A percentile compares a stretch with the other conserved stretches of the same genome.
These are phyloP conservation scores for Plectranthus barbatus DNA, from an alignment of 257 asterid species.

Conservation along the genomic window DNA sequence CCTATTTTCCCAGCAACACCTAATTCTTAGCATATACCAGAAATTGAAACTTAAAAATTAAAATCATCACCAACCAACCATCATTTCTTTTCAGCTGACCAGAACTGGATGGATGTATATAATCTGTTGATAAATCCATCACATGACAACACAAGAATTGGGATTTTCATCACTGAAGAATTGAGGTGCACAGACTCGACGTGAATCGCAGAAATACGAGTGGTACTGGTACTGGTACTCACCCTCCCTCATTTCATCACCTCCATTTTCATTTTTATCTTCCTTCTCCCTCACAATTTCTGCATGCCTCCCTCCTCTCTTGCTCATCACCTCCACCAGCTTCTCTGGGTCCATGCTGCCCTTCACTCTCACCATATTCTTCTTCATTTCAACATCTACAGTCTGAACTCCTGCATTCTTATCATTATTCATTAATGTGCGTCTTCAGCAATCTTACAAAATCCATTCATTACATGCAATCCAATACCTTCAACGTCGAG, in stretches of 20 bases:
- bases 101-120: too few relatives aligned
- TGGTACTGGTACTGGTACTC: too few relatives aligned
- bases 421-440: too few relatives aligned
- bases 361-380: conserved; percentile 50
- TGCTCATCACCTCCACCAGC: conserved; percentile 41
- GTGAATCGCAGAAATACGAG: conserved; percentile 1
- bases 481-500: conserved; percentile 60
- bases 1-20: too few relatives aligned
- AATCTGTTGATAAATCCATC: too few relatives aligned
- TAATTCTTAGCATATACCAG: too few relatives aligned
- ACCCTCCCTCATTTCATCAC: too few relatives aligned
- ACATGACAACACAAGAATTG: conserved; percentile 51
- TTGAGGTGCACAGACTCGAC: conserved; percentile 43
- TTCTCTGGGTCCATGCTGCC: conserved; percentile 53
- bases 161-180: conserved; percentile 79
- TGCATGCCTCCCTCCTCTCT: conserved; percentile 42
- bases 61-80: too few relatives aligned
- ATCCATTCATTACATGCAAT: too few relatives aligned
- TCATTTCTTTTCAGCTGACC: too few relatives aligned
- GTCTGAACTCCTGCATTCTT: conserved; percentile 44
- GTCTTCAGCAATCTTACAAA: too few relatives aligned
- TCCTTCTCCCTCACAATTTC: conserved; percentile 37
- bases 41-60: too few relatives aligned
- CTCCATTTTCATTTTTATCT: neutral
- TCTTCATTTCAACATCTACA: conserved; percentile 46